phyloP scores from a whole-genome alignment of 129 eudicot genomes.

The Sambucus nigra region DNA sequence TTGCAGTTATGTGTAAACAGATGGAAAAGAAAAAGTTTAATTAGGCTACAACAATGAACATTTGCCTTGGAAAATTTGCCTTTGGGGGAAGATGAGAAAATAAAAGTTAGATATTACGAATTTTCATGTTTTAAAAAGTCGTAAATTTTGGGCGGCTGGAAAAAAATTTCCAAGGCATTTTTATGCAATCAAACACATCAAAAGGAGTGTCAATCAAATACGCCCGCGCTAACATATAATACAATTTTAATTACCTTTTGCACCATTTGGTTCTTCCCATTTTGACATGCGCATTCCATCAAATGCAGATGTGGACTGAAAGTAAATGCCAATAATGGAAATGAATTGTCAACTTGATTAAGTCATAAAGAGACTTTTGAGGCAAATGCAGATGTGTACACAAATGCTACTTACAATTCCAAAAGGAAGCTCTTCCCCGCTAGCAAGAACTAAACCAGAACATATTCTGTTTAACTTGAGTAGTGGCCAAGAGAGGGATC shows the following conservation, averaged over 20 bases:
- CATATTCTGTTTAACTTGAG: constrained; percentile 79
- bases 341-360: not conserved
- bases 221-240: no score
- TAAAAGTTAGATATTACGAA: no score
- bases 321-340: constrained; percentile 2
- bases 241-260: constrained; percentile 47
- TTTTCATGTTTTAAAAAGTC: no score
- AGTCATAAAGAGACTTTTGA: not conserved
- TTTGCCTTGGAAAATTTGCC: no score
- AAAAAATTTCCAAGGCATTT: no score
- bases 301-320: constrained; percentile 85
- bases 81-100: no score
- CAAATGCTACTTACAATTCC: constrained; percentile 66
- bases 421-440: constrained; percentile 97
- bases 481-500: constrained; percentile 71
- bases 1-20: no score
- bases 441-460: constrained; percentile 82
- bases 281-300: constrained; percentile 87
- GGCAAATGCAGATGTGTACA: not conserved
- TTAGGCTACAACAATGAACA: no score
- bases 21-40: no score
- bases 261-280: constrained; percentile 99
- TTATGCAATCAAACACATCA: no score
- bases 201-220: no score
- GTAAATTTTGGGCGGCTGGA: no score